Base-by-base conservation (phyloP, 192 early-diverging fungal species). In the Podila epigama region DNA sequence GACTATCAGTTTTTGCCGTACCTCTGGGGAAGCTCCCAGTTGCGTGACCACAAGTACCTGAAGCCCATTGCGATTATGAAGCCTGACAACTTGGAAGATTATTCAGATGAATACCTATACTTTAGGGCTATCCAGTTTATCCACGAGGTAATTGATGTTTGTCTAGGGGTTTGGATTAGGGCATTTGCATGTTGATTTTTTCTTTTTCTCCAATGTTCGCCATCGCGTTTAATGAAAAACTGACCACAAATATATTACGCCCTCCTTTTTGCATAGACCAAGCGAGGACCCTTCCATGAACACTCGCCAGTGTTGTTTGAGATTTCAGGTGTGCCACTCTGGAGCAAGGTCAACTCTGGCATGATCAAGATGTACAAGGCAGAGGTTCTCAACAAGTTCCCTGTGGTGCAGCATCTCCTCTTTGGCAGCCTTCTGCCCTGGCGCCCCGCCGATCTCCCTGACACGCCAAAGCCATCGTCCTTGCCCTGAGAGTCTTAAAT, bases 1-100 rank as follows among this genome's bases (percentile, higher is more conserved):
- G 97, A 99, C 83, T 92, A 94, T 83, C 96, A 98, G 78, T 98
- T 98, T 69, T 75, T 99, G 65, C 94, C 96, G 20, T 99, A 95
- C 80, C 87, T 91, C 35, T 98, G 92, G 86, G 97, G 97, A n/a
- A 91, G 90, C 55, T 81, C 94, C 7, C 96, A 99, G 82, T 71
- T 99, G 40, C 79, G 90, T 39, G 92, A 90, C 60, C 91, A 94
- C 60, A 77, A 67, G 31, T 72, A 80, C 27, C 66, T 96, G 6
- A 87, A 87, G 57, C 97, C 97, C 0, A 89, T 89, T 16, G 89
- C 88, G 11, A 88, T 95, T 64, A 58, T 92, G 58, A 79, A 91
- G 33, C 42, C 42, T 22, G 87, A 90, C 8, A 63, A 93, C 5
- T 78, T 95, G 4, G 81, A 81, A 2, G 72, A 85, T 9, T 86